Evolutionary conservation across 306 rosid genomes (phyloP).

Genomic region (Castanea mollissima): DNA sequence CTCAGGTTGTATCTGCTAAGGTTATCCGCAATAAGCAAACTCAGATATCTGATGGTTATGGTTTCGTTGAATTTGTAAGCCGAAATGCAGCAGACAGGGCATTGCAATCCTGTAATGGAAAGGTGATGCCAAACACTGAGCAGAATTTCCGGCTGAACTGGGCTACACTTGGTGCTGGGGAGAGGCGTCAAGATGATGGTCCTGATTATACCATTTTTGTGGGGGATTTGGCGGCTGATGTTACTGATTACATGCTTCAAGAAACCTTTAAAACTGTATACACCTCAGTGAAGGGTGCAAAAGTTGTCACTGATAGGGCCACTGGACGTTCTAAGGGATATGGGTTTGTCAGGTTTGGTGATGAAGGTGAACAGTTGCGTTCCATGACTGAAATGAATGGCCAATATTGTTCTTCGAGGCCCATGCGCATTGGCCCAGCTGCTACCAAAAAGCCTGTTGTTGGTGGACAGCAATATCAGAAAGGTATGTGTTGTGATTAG

Average conservation of each 20-base stretch:
- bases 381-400: slow-evolving; percentile 74
- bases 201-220: slow-evolving; percentile 57
- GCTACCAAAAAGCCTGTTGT: slow-evolving; percentile 55
- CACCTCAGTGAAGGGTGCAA: slow-evolving; percentile 58
- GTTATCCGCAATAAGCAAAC: slow-evolving; percentile 61
- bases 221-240: slow-evolving; percentile 71
- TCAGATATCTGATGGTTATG: slow-evolving; percentile 55
- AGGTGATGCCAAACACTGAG: slow-evolving; percentile 50
- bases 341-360: slow-evolving; percentile 64
- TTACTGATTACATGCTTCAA: slow-evolving; percentile 57
- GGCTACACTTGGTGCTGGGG: slow-evolving; percentile 71
- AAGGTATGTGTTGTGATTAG: slow-evolving; percentile 33
- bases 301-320: slow-evolving; percentile 62
- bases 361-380: slow-evolving; percentile 54
- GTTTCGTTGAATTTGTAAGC: slow-evolving; percentile 52
- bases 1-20: slow-evolving; percentile 47
- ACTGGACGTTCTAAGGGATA: slow-evolving; percentile 72
- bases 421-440: slow-evolving; percentile 69
- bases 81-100: slow-evolving; percentile 47
- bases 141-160: slow-evolving; percentile 66
- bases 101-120: slow-evolving; percentile 47
- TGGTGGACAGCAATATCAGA: slow-evolving; percentile 42
- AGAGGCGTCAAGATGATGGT: slow-evolving; percentile 67
- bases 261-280: slow-evolving; percentile 50
- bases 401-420: slow-evolving; percentile 55